Percentiles rank a stretch among this genome's conserved stretches.
These are phyloP conservation scores for Podospora australis DNA, from an alignment of 495 filamentous ascomycete species.

Conservation along the genomic window DNA sequence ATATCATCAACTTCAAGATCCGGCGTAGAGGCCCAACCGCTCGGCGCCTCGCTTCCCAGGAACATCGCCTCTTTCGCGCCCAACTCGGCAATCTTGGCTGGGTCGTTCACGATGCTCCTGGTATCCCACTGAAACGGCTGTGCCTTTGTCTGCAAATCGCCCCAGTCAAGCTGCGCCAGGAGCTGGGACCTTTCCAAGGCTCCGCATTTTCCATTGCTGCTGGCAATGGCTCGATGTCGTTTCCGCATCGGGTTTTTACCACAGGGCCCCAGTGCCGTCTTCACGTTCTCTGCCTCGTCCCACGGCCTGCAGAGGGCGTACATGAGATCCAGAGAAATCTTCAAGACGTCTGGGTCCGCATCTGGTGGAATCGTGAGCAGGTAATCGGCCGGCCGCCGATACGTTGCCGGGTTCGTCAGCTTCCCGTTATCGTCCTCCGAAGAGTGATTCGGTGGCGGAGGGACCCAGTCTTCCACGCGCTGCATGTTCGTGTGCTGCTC, in stretches of 20 bases:
- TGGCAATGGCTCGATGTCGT: background rate
- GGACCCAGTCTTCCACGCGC: slow-evolving; percentile 18
- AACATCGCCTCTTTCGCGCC: slow-evolving; percentile 9
- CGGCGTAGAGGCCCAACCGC: slow-evolving; percentile 14
- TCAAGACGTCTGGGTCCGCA: slow-evolving; percentile 3
- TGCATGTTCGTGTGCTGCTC: background rate
- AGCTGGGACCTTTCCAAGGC: background rate
- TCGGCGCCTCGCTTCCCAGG: slow-evolving; percentile 22
- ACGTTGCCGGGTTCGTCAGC: background rate
- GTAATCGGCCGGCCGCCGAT: slow-evolving; percentile 5
- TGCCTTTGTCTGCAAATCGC: background rate
- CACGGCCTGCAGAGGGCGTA: slow-evolving; percentile 21
- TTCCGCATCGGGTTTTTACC: background rate
- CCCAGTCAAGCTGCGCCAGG: background rate
- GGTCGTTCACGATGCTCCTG: slow-evolving; percentile 9
- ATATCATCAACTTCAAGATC: slow-evolving; percentile 9
- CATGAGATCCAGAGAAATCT: slow-evolving; percentile 9
- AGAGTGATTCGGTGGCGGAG: slow-evolving; percentile 12
- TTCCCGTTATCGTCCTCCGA: background rate
- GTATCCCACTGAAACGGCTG: slow-evolving; percentile 3
- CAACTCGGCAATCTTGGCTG: slow-evolving; percentile 5
- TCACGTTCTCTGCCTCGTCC: slow-evolving; percentile 5
- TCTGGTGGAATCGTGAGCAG: slow-evolving; percentile 12
- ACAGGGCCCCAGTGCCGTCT: too few relatives aligned
- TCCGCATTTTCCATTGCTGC: background rate